phyloP scores from a whole-genome alignment of 441 rosid species.

The Codiaeum variegatum region DNA sequence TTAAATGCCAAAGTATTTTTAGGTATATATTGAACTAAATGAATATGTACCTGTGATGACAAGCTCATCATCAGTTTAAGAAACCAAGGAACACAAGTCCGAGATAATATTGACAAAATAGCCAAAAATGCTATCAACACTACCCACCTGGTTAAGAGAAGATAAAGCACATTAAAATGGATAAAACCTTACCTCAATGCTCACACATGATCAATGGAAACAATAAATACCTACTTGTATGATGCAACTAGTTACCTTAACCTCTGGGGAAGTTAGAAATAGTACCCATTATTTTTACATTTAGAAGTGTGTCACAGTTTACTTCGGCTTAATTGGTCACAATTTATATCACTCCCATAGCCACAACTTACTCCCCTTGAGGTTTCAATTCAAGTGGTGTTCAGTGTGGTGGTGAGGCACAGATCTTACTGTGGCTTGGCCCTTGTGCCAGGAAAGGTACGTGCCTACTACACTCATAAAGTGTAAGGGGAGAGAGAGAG shows the following conservation, averaged over 20 bases:
- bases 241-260: neutral
- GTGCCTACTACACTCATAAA: neutral
- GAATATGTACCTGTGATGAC: slow-evolving; percentile 65
- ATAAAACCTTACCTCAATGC: neutral
- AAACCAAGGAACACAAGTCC: slow-evolving; percentile 88
- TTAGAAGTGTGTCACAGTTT: neutral
- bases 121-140: slow-evolving; percentile 70
- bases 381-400: no score
- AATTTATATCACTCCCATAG: neutral
- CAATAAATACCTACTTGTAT: neutral
- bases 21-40: slow-evolving; percentile 15
- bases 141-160: slow-evolving; percentile 58
- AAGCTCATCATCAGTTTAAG: slow-evolving; percentile 92
- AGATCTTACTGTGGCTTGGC: no score
- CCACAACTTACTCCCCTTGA: neutral
- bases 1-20: neutral
- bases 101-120: slow-evolving; percentile 62
- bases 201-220: neutral
- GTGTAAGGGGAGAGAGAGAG: no score
- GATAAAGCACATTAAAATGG: neutral
- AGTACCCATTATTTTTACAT: neutral
- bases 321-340: neutral
- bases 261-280: neutral
- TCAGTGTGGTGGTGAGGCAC: no score
- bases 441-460: neutral